Base-by-base conservation (phyloP, 2,329 filamentous ascomycete species). In the Ophiosphaerella korrae region DNA sequence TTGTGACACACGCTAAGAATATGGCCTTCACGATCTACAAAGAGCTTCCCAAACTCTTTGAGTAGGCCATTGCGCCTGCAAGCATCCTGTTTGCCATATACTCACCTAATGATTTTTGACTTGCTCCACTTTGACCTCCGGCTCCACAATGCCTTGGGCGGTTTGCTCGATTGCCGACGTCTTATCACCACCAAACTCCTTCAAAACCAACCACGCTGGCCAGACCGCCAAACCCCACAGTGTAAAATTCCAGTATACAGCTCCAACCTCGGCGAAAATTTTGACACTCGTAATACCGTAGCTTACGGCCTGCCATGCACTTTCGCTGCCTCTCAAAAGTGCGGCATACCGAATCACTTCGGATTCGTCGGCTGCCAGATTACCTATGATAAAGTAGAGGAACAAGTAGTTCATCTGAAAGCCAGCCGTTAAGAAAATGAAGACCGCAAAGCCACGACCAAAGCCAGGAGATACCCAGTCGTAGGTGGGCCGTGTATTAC, bases 361-460 rank as follows among this genome's bases (percentile, higher is more conserved):
- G 21, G 80, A 78, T 43, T 88, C 79, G 5, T 79, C 77, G 4
- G 77, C 71, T 1, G 88, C 85, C 2, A 91, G 68, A 58, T 89
- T 86, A 3, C 84, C 81, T 8, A 90, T 82, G 52, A 90, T 77
- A 62, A 90, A 90, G 74, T 90, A 89, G 78, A 90, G 71, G 67
- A 85, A 90, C 57, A 90, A 78, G 66, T 91, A 91, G 68, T 90
- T 90, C 7, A 89, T 58, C 71, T 90, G 88, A 60, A 90, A 90
- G 0, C 85, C 83, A 9, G 83, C 73, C 0, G 85, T 84, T 58
- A 88, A 79, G 59, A 91, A 83, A 5, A 91, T 63, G 68, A 88
- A 90, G 14, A 89, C 77, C 0, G 80, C 83, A 59, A 90, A 91
- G 0, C 80, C 85, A 34, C 78, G 77, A 0, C 87, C 87, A 47